Evolutionary conservation across 495 filamentous ascomycete species (phyloP).

Genomic region (Annulohypoxylon nitens): DNA sequence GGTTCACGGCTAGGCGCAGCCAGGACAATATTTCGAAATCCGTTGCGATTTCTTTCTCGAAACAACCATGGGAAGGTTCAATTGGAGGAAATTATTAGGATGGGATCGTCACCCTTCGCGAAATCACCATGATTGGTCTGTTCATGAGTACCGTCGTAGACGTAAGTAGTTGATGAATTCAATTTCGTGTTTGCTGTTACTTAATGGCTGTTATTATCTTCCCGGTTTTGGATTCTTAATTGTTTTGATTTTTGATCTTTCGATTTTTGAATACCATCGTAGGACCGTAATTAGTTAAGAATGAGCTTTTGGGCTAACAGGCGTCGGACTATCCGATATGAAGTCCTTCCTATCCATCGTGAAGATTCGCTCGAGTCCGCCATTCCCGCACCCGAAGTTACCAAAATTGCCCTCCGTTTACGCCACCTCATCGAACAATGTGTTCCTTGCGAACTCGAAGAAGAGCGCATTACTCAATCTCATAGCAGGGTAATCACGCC

Average conservation of each 20-base stretch:
- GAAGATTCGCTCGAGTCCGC: constrained; percentile 68
- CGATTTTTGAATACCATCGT: neutral
- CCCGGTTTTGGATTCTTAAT: neutral
- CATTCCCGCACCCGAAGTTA: constrained; percentile 78
- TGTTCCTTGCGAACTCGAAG: constrained; percentile 87
- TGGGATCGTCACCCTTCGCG: constrained; percentile 57
- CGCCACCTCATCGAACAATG: constrained; percentile 92
- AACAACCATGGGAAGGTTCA: constrained; percentile 48
- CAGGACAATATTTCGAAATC: neutral
- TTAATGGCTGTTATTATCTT: neutral
- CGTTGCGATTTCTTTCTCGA: constrained; percentile 5
- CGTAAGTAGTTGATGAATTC: constrained; percentile 49
- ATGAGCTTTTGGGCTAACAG: constrained; percentile 39
- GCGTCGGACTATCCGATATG: constrained; percentile 29
- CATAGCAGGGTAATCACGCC: constrained; percentile 87
- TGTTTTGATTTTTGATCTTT: neutral
- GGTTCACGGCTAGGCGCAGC: neutral
- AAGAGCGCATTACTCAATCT: constrained; percentile 75
- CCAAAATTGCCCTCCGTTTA: constrained; percentile 86
- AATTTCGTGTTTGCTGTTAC: neutral
- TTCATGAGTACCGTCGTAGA: constrained; percentile 55
- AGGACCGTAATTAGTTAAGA: constrained; percentile 1
- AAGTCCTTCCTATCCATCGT: constrained; percentile 73
- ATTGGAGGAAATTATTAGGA: constrained; percentile 57
- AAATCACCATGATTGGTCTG: constrained; percentile 54